These are phyloP conservation scores for Dryas alaskensis DNA, from an alignment of 306 rosid species.

Conservation along the genomic window DNA sequence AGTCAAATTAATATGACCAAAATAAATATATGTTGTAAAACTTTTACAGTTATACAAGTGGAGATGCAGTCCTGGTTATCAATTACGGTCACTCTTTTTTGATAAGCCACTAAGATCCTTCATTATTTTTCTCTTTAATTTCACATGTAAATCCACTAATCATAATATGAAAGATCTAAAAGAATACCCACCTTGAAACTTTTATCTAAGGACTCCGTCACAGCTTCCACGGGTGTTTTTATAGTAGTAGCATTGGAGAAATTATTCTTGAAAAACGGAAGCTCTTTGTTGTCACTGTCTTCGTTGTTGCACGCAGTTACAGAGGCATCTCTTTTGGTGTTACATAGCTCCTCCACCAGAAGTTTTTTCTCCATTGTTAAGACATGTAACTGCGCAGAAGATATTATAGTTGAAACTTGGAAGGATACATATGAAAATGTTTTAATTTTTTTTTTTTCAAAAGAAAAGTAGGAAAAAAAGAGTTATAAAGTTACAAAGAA, in stretches of 20 bases:
- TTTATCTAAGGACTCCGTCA: constrained; percentile 34
- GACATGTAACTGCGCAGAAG: constrained; percentile 51
- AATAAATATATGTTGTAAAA: too few species aligned
- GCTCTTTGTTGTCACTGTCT: constrained; percentile 41
- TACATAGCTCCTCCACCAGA: constrained; percentile 45
- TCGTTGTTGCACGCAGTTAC: constrained; percentile 27
- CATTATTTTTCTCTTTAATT: neutral
- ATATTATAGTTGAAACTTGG: neutral
- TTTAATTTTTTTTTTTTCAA: neutral
- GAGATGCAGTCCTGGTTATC: neutral
- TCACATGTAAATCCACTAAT: neutral
- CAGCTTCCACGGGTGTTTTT: constrained; percentile 44
- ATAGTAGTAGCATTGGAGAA: constrained; percentile 40
- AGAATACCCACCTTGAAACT: constrained; percentile 75
- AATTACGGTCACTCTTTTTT: too few species aligned
- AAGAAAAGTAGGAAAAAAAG: too few species aligned
- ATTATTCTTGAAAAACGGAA: constrained; percentile 40
- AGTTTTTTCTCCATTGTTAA: constrained; percentile 53
- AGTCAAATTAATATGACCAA: too few species aligned
- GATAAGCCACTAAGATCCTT: too few species aligned
- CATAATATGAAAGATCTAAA: constrained; percentile 17
- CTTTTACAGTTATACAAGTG: neutral
- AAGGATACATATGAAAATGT: neutral
- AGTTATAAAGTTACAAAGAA: constrained; percentile 8
- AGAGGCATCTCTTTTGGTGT: constrained; percentile 25